Evolutionary conservation across 2,329 filamentous ascomycete genomes (phyloP).

Genomic region (Pezicula rhizophila): DNA sequence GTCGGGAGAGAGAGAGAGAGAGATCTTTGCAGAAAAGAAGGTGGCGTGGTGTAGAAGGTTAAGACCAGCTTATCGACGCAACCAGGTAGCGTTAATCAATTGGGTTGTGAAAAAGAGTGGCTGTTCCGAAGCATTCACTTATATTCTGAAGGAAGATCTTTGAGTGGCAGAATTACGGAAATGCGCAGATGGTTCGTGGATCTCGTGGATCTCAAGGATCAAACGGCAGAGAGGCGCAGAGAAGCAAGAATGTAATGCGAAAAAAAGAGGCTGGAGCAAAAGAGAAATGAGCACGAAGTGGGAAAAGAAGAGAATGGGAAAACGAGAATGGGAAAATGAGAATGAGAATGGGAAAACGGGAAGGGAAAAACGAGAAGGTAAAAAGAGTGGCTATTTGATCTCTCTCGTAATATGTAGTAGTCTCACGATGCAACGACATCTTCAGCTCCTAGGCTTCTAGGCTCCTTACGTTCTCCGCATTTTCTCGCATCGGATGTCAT

Average conservation of each 20-base stretch:
- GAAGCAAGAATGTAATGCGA: background rate
- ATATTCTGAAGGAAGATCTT: background rate
- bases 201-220: background rate
- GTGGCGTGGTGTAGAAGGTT: background rate
- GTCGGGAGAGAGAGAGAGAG: too few relatives aligned
- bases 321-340: constrained; percentile 36
- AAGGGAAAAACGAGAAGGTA: constrained; percentile 32
- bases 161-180: background rate
- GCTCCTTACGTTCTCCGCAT: background rate
- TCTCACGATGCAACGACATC: background rate
- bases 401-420: background rate
- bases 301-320: too few relatives aligned
- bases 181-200: background rate
- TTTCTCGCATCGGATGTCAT: background rate
- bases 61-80: constrained; percentile 1
- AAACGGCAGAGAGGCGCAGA: background rate
- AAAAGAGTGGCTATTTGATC: background rate
- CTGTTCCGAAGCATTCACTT: background rate
- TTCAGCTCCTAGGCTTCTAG: background rate
- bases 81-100: background rate
- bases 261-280: constrained; percentile 33
- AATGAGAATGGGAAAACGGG: too few relatives aligned
- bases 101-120: background rate
- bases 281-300: constrained; percentile 37
- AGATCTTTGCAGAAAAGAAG: background rate